Evolutionary conservation across 2,329 filamentous ascomycete species (phyloP), one percentile per base, ranked within the genome.

Genomic region (Diaporthe vexans): DNA sequence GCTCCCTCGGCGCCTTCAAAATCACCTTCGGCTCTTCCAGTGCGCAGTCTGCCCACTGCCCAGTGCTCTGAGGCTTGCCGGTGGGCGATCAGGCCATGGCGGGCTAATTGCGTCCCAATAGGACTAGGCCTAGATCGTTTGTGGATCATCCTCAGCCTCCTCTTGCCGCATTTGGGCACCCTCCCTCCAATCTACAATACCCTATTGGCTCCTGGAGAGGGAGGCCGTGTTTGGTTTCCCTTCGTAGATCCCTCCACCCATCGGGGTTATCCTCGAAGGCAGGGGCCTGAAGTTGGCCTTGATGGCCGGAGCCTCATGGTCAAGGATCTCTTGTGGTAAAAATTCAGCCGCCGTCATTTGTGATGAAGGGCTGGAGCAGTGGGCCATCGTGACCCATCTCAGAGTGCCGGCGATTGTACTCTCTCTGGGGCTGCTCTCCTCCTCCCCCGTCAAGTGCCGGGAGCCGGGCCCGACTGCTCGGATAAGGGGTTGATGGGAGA

Each of bases 361-460:
- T 74, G 72, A 75, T 75, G 59, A 75, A 75, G 61, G 72, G 72
- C 21, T 65, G 61, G 56, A 63, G n/a, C 11, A 26, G 72, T 75
- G 74, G 74, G 71, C 59, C 72, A 43, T 26, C 35, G 21, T 48
- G 61, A 61, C 37, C 68, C 68, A 58, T 69, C 35, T 29, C 54
- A 56, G 70, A 58, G 40, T 56, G 54, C 52, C 72, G 61, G 54
- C 54, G 57, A 52, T 48, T 37, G 24, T 17, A 15, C 29, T 43
- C 37, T 9, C 71, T n/a, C n/a, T 69, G 58, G 54, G 40, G 24
- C 71, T 63, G 43, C 24, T 17, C 52, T 21, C 48, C 65, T 61
- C n/a, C 54, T 46, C 43, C 26, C 40, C 43, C 72, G 19, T 70
- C 26, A 9, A 35, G 21, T 67, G 35, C 35, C 57, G 71, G 51